A percentile compares a stretch with the other conserved stretches of the same genome.
These are phyloP conservation scores for Termitomyces eurrhizus DNA, from an alignment of 768 basidiomycete species.

Conservation along the genomic window DNA sequence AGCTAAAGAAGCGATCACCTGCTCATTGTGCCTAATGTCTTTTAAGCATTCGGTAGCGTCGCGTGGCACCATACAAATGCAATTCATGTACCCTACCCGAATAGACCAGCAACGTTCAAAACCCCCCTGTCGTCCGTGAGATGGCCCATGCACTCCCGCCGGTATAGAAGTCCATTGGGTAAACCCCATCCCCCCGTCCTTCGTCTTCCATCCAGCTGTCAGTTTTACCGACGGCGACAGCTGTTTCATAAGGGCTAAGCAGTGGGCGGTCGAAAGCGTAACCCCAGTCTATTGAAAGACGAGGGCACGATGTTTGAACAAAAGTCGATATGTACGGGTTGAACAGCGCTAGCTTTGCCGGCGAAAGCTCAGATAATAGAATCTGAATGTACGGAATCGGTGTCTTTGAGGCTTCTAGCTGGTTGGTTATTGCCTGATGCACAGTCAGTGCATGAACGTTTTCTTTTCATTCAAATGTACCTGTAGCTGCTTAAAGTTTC, in stretches of 20 bases:
- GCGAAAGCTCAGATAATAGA: slow-evolving; percentile 94
- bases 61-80: background rate
- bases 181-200: slow-evolving; percentile 41
- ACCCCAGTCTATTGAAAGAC: slow-evolving; percentile 98
- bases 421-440: slow-evolving; percentile 65
- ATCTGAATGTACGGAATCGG: slow-evolving; percentile 83
- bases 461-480: slow-evolving; percentile 25
- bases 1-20: background rate
- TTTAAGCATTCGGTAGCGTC: background rate
- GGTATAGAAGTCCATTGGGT: slow-evolving; percentile 97
- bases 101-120: slow-evolving; percentile 18
- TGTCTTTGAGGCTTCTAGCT: slow-evolving; percentile 50
- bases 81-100: background rate
- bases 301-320: slow-evolving; percentile 94
- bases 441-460: background rate
- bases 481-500: slow-evolving; percentile 85
- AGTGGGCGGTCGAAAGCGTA: slow-evolving; percentile 90
- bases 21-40: background rate
- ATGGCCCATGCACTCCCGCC: slow-evolving; percentile 76
- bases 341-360: slow-evolving; percentile 87
- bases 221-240: slow-evolving; percentile 72
- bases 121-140: slow-evolving; percentile 54
- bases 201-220: slow-evolving; percentile 58
- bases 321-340: slow-evolving; percentile 80
- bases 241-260: slow-evolving; percentile 90